Evolutionary conservation across 2,329 filamentous ascomycete species (phyloP).

Genomic region (Neoscytalidium dimidiatum): DNA sequence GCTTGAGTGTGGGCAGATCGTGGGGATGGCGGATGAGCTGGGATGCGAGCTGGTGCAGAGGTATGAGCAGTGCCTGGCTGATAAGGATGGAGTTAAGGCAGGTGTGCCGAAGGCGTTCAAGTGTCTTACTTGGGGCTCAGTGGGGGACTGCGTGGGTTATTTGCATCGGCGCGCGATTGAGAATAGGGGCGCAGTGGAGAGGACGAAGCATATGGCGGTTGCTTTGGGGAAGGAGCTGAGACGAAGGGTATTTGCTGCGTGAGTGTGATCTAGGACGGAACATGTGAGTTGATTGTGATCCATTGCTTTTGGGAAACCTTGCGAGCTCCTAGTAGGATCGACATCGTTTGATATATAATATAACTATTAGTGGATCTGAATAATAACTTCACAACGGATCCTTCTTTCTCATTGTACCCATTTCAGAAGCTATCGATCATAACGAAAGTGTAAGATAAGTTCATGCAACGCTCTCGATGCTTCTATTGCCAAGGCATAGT

Average conservation of each 20-base stretch:
- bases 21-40: constrained; percentile 95
- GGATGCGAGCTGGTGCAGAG: constrained; percentile 51
- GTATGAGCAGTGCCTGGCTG: constrained; percentile 27
- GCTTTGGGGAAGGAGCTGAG: constrained; percentile 55
- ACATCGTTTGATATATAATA: too few relatives aligned
- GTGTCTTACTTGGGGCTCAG: constrained; percentile 58
- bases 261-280: too few relatives aligned
- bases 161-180: constrained; percentile 59
- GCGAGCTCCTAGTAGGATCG: too few relatives aligned
- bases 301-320: too few relatives aligned
- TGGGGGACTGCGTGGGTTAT: constrained; percentile 78
- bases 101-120: constrained; percentile 37
- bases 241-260: not conserved
- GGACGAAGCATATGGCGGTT: constrained; percentile 53
- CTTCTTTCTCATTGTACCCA: too few relatives aligned
- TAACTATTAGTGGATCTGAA: too few relatives aligned
- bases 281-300: too few relatives aligned
- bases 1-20: constrained; percentile 71
- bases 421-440: too few relatives aligned
- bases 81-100: not conserved
- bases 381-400: too few relatives aligned
- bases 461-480: too few relatives aligned
- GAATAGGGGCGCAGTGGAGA: constrained; percentile 61
- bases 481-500: too few relatives aligned
- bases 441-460: too few relatives aligned